Conservation (phyloP, 805 yeast species). For the Ogataea thermomethanolica region DNA sequence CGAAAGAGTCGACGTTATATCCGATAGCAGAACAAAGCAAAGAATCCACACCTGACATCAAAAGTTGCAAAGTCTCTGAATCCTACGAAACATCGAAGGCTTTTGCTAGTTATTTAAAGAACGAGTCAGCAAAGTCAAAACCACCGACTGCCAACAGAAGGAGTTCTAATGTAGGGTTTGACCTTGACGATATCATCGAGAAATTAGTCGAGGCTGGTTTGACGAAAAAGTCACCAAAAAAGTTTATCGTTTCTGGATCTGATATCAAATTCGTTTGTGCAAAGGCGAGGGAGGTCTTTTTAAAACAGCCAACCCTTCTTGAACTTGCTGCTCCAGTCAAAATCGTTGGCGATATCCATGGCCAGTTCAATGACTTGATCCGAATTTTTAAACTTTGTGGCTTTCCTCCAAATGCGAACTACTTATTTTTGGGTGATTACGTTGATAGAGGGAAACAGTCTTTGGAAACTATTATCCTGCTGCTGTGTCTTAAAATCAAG, state of each 20-base stretch:
- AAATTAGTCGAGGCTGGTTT: slow-evolving; percentile 53
- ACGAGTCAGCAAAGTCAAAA: neutral
- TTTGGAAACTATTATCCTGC: slow-evolving; percentile 49
- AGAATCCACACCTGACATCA: slow-evolving; percentile 29
- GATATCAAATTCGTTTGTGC: slow-evolving; percentile 58
- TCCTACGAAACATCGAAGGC: neutral
- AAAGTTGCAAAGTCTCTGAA: neutral
- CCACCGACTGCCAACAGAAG: neutral
- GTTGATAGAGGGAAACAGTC: slow-evolving; percentile 60
- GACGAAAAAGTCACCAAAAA: slow-evolving; percentile 39
- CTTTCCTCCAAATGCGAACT: slow-evolving; percentile 55
- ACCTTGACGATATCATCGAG: slow-evolving; percentile 62
- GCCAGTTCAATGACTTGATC: slow-evolving; percentile 52
- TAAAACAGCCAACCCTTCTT: slow-evolving; percentile 61
- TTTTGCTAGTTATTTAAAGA: neutral
- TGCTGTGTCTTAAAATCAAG: slow-evolving; percentile 52
- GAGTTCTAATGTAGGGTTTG: slow-evolving; percentile 26
- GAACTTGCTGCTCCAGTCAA: slow-evolving; percentile 76
- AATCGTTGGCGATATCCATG: slow-evolving; percentile 82
- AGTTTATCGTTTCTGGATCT: slow-evolving; percentile 47
- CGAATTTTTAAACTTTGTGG: slow-evolving; percentile 58
- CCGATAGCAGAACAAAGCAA: slow-evolving; percentile 34
- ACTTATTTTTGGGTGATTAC: slow-evolving; percentile 55
- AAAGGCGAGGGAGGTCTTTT: slow-evolving; percentile 55
- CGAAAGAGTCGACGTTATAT: slow-evolving; percentile 19